Conservation (phyloP, 495 filamentous ascomycete genomes). For the Evernia prunastri region DNA sequence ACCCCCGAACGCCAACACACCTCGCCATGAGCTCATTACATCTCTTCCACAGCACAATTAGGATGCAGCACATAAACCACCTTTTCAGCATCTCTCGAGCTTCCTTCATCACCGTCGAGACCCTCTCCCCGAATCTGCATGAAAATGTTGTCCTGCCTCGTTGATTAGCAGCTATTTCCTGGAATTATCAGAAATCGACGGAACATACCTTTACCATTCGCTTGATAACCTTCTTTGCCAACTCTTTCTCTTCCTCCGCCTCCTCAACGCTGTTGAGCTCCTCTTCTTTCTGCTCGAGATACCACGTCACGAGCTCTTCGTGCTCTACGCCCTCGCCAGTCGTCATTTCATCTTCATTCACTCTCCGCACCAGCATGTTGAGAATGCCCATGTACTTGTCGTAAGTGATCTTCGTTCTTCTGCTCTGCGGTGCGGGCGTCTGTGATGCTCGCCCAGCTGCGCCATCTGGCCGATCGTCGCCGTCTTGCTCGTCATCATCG, state of each 20-base stretch:
- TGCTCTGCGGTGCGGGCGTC: constrained; percentile 38
- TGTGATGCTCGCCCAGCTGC: constrained; percentile 29
- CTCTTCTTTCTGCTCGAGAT: constrained; percentile 85
- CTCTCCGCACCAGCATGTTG: constrained; percentile 70
- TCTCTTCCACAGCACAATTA: constrained; percentile 79
- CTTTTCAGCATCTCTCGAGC: constrained; percentile 41
- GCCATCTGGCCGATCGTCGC: constrained; percentile 31
- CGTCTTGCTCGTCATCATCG: constrained; percentile 37
- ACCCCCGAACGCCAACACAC: background rate
- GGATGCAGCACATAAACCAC: constrained; percentile 89
- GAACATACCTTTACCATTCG: constrained; percentile 87
- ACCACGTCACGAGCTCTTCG: constrained; percentile 82
- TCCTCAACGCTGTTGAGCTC: constrained; percentile 78
- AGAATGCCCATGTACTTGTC: constrained; percentile 91
- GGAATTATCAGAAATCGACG: background rate
- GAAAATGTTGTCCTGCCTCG: constrained; percentile 72
- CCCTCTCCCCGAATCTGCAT: constrained; percentile 88
- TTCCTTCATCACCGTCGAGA: constrained; percentile 50
- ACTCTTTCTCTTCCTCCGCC: constrained; percentile 61
- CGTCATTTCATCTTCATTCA: constrained; percentile 67
- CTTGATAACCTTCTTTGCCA: constrained; percentile 86
- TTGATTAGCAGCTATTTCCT: background rate
- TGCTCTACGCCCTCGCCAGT: constrained; percentile 84
- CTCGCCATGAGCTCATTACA: constrained; percentile 22
- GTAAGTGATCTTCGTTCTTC: constrained; percentile 86